Evolutionary conservation across 768 basidiomycete species (phyloP).

Genomic region (Stropharia rugosoannulata): DNA sequence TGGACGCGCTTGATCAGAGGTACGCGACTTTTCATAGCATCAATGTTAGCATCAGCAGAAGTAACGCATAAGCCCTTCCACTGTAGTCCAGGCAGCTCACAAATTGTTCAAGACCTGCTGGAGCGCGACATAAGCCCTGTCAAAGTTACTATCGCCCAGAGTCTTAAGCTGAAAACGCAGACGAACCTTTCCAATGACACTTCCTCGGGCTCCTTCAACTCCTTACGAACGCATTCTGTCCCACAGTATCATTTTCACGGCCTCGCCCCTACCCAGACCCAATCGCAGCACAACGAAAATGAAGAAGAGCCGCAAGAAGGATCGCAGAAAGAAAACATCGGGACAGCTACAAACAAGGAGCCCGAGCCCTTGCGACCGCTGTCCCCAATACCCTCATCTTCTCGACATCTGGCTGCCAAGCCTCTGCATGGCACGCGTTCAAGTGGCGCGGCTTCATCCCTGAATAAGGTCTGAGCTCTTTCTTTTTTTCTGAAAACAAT

Average conservation of each 20-base stretch:
- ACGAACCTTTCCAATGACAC: conserved; percentile 29
- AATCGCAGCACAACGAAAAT: conserved; percentile 39
- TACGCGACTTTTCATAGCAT: conserved; percentile 22
- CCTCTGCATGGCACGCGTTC: conserved; percentile 23
- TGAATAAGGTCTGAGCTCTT: conserved; percentile 26
- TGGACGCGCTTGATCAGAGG: conserved; percentile 39
- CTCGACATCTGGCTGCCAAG: conserved; percentile 21
- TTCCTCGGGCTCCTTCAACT: conserved; percentile 40
- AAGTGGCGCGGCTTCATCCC: conserved; percentile 16
- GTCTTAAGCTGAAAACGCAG: conserved; percentile 18
- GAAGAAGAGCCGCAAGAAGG: conserved; percentile 34
- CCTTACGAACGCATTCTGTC: conserved; percentile 31
- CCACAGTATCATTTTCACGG: conserved; percentile 61
- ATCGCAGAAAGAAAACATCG: conserved; percentile 56
- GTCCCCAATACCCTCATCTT: conserved; percentile 20
- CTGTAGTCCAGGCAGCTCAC: conserved; percentile 48
- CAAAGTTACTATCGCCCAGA: conserved; percentile 14
- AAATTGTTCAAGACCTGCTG: conserved; percentile 48
- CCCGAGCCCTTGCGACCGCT: not conserved
- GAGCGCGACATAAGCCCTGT: conserved; percentile 17
- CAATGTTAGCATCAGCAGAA: not conserved
- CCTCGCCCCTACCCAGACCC: conserved; percentile 52
- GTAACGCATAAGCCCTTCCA: conserved; percentile 1
- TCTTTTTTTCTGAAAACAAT: not conserved
- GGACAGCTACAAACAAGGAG: conserved; percentile 17